Base-by-base conservation (phyloP, 495 filamentous ascomycete species). In the Tirmania nivea region DNA sequence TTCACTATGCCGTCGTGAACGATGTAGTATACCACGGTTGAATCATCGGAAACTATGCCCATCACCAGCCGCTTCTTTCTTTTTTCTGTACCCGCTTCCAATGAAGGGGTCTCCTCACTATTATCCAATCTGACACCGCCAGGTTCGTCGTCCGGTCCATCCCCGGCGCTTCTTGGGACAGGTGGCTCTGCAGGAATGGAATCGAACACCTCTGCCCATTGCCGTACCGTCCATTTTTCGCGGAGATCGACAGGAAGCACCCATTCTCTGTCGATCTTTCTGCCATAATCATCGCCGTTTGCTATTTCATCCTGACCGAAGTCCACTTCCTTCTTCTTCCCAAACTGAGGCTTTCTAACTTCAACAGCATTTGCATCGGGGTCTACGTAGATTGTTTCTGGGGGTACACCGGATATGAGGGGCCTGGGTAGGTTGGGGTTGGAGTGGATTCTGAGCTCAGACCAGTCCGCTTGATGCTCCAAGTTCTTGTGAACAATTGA, bases 1-100 rank as follows among this genome's bases (percentile, higher is more conserved):
- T 96, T 97, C 25, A 97, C 88, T 49, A 93, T 77, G 2, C 92
- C 92, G 66, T 95, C 89, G 58, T 94, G 87, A 47, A 95, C 77
- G 60, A 94, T 76, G 65, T 99, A 99, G 65, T 94, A 96, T 4
- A 89, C 84, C 19, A 96, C 75, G 2, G 90, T 96, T 48, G 86
- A 92, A 66, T 99, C 90, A 52, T 84, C 80, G 61, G 84, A 77
- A 51, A 89, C 72, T 37, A 85, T 86, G 20, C 85, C 88, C 42
- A 99, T 70, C 34, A 96, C 60, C 14, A 94, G 54, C 52, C 86
- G 73, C 71, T 93, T 94, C 31, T 65, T 69, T 48, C 72, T 69
- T 57, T 69, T 69, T 51, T 72, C 61, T 45, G 39, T 45, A 3
- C 17, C 17, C 14, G 14, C 17, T 45, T 45, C 14, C 39, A 45